A percentile compares a stretch with the other conserved stretches of the same genome.
Evolutionary conservation across 2,329 filamentous ascomycete genomes (phyloP).

Genomic region (Xylaria multiplex): DNA sequence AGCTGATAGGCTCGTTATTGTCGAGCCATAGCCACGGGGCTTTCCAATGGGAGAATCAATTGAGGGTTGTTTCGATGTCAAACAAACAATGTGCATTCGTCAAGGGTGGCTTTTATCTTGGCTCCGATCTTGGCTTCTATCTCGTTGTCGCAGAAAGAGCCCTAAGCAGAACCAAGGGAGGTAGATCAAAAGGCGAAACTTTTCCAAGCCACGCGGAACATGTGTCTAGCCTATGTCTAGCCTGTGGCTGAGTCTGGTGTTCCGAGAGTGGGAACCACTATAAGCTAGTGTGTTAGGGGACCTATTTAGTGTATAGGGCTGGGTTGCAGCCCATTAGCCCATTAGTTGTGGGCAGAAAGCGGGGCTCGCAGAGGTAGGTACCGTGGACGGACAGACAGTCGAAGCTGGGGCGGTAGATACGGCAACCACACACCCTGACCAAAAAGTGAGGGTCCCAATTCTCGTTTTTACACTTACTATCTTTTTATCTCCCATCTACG

Average conservation of each 20-base stretch:
- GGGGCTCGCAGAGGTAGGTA: slow-evolving; percentile 9
- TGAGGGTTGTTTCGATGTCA: neutral
- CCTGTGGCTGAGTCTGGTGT: neutral
- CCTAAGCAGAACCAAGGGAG: neutral
- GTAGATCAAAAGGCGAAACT: slow-evolving; percentile 1
- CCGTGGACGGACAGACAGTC: neutral
- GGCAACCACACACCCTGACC: slow-evolving; percentile 1
- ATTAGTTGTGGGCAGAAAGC: slow-evolving; percentile 15
- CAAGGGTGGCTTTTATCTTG: neutral
- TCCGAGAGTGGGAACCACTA: too few relatives aligned
- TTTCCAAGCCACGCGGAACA: slow-evolving; percentile 28
- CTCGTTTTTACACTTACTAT: neutral
- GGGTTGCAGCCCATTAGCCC: slow-evolving; percentile 8
- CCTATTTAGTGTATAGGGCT: slow-evolving; percentile 14
- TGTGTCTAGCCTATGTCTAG: slow-evolving; percentile 29
- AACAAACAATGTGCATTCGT: slow-evolving; percentile 4
- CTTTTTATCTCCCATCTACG: neutral
- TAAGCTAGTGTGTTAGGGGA: neutral
- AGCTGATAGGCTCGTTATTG: neutral
- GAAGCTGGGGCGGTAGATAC: slow-evolving; percentile 9
- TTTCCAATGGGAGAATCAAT: neutral
- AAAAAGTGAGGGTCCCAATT: slow-evolving; percentile 12
- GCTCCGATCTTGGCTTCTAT: too few relatives aligned
- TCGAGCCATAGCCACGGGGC: slow-evolving; percentile 5
- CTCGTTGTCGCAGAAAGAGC: too few relatives aligned